These are phyloP conservation scores for Cladosporium sp. DNA, from an alignment of 2,329 filamentous ascomycete genomes.

Conservation along the genomic window DNA sequence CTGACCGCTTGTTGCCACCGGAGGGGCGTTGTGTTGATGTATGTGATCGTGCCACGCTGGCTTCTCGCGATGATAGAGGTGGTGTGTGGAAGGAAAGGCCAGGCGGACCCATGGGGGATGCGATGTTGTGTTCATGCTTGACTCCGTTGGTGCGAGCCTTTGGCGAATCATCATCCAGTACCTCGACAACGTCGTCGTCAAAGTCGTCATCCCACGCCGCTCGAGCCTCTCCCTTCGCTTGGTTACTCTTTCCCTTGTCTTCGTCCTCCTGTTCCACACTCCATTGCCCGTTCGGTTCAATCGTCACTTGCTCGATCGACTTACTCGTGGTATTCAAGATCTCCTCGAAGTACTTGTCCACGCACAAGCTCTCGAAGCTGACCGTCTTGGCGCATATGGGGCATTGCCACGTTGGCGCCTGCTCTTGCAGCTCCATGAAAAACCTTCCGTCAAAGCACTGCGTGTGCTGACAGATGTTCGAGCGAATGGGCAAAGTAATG, in stretches of 20 bases:
- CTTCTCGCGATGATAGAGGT: constrained; percentile 41
- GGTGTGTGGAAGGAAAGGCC: constrained; percentile 32
- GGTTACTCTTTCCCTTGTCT: constrained; percentile 33
- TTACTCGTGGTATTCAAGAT: constrained; percentile 69
- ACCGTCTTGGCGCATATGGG: constrained; percentile 84
- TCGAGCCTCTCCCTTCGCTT: constrained; percentile 25
- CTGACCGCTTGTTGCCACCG: constrained; percentile 39
- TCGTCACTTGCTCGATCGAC: constrained; percentile 75
- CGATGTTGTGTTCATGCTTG: constrained; percentile 19
- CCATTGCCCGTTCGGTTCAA: constrained; percentile 85
- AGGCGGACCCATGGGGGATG: constrained; percentile 4
- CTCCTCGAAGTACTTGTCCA: constrained; percentile 87
- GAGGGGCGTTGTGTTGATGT: constrained; percentile 25
- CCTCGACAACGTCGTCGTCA: constrained; percentile 40
- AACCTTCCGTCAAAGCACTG: constrained; percentile 93
- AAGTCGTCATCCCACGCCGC: constrained; percentile 35
- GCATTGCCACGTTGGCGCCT: constrained; percentile 94
- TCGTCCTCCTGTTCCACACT: constrained; percentile 42
- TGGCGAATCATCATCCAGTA: constrained; percentile 28
- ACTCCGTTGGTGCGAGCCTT: constrained; percentile 21
- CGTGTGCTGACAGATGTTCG: constrained; percentile 74
- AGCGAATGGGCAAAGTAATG: constrained; percentile 73
- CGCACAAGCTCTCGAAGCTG: constrained; percentile 72
- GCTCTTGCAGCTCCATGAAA: constrained; percentile 89
- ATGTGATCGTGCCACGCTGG: constrained; percentile 29